These are phyloP conservation scores for Auriscalpium vulgare DNA, from an alignment of 768 basidiomycete genomes.

Conservation along the genomic window DNA sequence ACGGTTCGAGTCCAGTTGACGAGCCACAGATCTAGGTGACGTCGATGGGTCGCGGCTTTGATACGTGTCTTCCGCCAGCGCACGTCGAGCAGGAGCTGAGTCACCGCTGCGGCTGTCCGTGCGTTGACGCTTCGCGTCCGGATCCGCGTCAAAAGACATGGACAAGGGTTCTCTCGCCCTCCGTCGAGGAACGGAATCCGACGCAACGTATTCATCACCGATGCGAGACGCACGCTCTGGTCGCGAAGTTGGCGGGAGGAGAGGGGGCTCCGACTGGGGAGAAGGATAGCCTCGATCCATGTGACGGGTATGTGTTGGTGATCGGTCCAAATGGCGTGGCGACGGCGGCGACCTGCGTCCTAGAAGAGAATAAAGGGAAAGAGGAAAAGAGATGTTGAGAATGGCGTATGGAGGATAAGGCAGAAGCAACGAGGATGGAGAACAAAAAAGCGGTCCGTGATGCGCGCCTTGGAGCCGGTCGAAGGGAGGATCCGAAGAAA, in stretches of 20 bases:
- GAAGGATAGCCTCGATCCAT: slow-evolving; percentile 7
- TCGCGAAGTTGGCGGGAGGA: slow-evolving; percentile 3
- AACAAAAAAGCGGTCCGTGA: slow-evolving; percentile 15
- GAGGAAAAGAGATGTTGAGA: slow-evolving; percentile 15
- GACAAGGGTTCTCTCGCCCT: slow-evolving; percentile 4
- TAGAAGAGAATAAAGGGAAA: slow-evolving; percentile 13
- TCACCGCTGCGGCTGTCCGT: slow-evolving; percentile 7
- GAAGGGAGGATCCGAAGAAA: slow-evolving; percentile 10
- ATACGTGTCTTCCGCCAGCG: slow-evolving; percentile 5
- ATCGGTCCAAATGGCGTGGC: slow-evolving; percentile 8
- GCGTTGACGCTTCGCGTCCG: slow-evolving; percentile 10
- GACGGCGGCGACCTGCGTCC: slow-evolving; percentile 15
- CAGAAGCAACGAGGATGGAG: slow-evolving; percentile 5
- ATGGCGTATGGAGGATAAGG: slow-evolving; percentile 8
- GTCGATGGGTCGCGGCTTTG: slow-evolving; percentile 7
- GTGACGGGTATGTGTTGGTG: slow-evolving; percentile 8
- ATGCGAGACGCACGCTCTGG: neutral
- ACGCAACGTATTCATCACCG: slow-evolving; percentile 2
- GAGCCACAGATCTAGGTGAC: slow-evolving; percentile 9
- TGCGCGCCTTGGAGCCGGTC: slow-evolving; percentile 13
- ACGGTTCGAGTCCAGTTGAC: slow-evolving; percentile 10
- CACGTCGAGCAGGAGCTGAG: slow-evolving; percentile 4
- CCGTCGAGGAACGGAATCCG: slow-evolving; percentile 9
- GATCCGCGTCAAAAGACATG: slow-evolving; percentile 7
- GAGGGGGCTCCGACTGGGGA: slow-evolving; percentile 5